Percentiles rank a stretch among this genome's conserved stretches.
Evolutionary conservation across 225 moss, liverwort and hornwort species (phyloP).

Genomic region (Sphagnum tenellum): DNA sequence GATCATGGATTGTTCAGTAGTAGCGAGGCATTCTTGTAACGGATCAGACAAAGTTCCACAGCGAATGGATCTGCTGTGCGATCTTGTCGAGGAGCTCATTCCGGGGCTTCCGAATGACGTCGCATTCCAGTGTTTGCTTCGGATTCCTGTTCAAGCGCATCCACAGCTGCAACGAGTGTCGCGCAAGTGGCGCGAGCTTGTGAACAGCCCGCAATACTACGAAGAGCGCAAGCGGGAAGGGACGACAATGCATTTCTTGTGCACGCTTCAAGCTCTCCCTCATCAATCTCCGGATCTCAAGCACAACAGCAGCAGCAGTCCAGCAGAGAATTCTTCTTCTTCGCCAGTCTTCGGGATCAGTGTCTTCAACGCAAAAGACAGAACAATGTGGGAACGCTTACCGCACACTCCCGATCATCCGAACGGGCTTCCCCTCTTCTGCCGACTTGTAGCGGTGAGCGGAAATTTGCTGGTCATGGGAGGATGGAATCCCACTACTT

Average conservation of each 20-base stretch:
- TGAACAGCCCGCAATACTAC: constrained; percentile 41
- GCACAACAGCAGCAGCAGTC: not conserved
- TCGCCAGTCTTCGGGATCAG: constrained; percentile 43
- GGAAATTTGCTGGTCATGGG: constrained; percentile 65
- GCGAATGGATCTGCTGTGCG: too few species aligned
- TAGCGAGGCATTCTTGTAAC: too few species aligned
- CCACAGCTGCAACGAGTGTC: constrained; percentile 53
- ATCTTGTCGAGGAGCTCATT: constrained; percentile 5
- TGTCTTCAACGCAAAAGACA: constrained; percentile 33
- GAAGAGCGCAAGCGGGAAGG: constrained; percentile 49
- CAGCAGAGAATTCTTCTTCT: constrained; percentile 13
- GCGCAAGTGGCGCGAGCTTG: constrained; percentile 32
- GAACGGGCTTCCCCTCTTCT: constrained; percentile 64
- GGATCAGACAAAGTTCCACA: too few species aligned
- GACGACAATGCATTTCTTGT: constrained; percentile 39
- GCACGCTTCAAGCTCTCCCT: constrained; percentile 58
- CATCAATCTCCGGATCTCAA: constrained; percentile 1
- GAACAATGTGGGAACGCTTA: constrained; percentile 47
- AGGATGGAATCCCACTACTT: constrained; percentile 71
- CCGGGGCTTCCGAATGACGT: constrained; percentile 68
- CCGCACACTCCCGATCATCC: constrained; percentile 54
- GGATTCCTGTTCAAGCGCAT: constrained; percentile 54
- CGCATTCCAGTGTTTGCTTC: constrained; percentile 59
- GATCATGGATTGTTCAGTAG: too few species aligned
- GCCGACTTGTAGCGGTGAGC: constrained; percentile 35